Evolutionary conservation across 371 early-diverging fungal species (phyloP), one percentile per base, ranked within the genome.

Genomic region (Lichtheimia hyalospora): DNA sequence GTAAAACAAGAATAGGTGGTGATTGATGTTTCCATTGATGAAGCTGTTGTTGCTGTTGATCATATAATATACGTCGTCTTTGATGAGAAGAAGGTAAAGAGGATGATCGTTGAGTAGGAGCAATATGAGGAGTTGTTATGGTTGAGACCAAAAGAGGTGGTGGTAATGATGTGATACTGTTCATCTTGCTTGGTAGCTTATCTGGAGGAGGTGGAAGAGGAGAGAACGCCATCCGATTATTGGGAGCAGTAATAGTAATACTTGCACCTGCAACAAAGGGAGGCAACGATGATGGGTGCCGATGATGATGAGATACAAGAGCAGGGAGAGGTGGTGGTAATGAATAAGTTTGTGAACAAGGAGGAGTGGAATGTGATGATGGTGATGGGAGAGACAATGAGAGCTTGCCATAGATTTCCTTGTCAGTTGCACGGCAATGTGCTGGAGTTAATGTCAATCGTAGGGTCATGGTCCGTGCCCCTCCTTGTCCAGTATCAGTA

Each of bases 381-480:
- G 25, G 4, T 27, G 34, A 34, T 8, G 34, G 34, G 34, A 34
- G 34, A 34, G 34, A 34, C 34, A 34, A 34, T 34, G 34, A 34
- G 34, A 34, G 10, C 10, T 34, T 34, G 34, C 65, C 66, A 48
- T 71, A 71, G 44, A 71, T 67, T 24, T 67, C 68, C 6, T 50
- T 55, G 14, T 71, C 71, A 13, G 58, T 60, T 2, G 71, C 71
- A 42, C 71, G 71, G 24, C 65, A 61, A 40, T 67, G 71, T 43
- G 56, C 60, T 18, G 73, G 73, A 10, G 73, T 73, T 49, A 73
- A 50, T 10, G 69, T 73, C n/a, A 73, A 48, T 15, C 69, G 63
- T 46, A 67, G 52, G 1, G 68, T 71, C 66, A 56, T 56, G 20
- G 49, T 52, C 34, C 54, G 60, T 34, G 34, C 34, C 10, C 34